Evolutionary conservation across 2,329 filamentous ascomycete genomes (phyloP).

Genomic region (Aspergillus unguis): DNA sequence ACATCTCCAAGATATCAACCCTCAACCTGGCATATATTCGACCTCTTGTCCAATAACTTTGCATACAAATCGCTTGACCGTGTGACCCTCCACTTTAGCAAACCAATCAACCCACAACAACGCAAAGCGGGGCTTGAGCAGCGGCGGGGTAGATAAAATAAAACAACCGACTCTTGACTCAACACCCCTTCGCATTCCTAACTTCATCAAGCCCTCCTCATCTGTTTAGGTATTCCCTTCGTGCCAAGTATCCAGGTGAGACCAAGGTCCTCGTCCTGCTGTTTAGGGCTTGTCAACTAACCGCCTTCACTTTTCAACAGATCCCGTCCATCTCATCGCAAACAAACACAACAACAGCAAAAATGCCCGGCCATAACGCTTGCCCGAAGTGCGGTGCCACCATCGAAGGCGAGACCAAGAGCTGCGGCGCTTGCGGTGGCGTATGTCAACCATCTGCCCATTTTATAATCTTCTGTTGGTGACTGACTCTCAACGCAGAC

Average conservation of each 20-base stretch:
- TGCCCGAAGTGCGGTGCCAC: slow-evolving; percentile 28
- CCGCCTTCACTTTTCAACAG: neutral
- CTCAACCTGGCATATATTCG: neutral
- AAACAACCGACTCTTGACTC: neutral
- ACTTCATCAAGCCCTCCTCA: neutral
- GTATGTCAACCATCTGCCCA: slow-evolving; percentile 11
- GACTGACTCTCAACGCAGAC: slow-evolving; percentile 14
- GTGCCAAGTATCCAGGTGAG: neutral
- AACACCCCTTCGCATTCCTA: neutral
- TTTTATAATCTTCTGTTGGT: neutral
- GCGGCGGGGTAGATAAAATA: slow-evolving; percentile 3
- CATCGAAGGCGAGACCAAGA: slow-evolving; percentile 28
- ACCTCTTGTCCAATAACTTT: slow-evolving; percentile 2
- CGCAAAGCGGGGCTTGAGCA: slow-evolving; percentile 9
- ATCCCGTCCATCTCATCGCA: neutral
- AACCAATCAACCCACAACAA: slow-evolving; percentile 10
- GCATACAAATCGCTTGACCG: neutral
- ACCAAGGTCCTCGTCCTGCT: neutral
- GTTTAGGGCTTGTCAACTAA: neutral
- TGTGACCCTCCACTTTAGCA: slow-evolving; percentile 3
- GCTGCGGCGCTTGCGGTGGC: slow-evolving; percentile 27
- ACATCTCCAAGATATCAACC: too few species aligned
- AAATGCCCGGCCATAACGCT: slow-evolving; percentile 23
- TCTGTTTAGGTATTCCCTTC: neutral
- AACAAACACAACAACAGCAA: neutral